Percentiles rank a stretch among this genome's conserved stretches.
Conservation (phyloP, 306 rosid species). For the Acacia acuminata region DNA sequence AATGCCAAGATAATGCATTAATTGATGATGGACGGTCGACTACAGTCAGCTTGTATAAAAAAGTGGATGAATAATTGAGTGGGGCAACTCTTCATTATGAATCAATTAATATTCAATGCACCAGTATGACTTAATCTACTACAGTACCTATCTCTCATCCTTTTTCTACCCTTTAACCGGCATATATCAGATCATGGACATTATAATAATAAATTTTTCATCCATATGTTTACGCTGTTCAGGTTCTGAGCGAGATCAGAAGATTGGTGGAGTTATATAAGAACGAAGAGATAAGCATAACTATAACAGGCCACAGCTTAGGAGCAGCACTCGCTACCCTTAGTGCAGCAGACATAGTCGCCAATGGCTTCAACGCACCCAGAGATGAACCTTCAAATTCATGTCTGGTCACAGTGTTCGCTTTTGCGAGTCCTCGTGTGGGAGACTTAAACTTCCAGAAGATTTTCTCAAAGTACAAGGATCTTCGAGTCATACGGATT, state of each 20-base stretch:
- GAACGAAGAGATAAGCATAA: conserved; percentile 83
- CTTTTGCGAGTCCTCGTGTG: conserved; percentile 75
- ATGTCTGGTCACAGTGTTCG: conserved; percentile 64
- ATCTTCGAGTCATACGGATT: conserved; percentile 51
- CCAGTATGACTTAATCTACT: neutral
- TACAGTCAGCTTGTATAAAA: too few relatives aligned
- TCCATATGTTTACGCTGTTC: neutral
- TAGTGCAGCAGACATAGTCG: conserved; percentile 71
- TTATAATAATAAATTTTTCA: too few relatives aligned
- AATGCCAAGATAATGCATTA: too few relatives aligned
- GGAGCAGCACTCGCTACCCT: conserved; percentile 87
- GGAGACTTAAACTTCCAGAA: conserved; percentile 65
- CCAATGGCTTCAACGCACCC: conserved; percentile 57
- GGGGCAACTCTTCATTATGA: neutral
- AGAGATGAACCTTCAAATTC: conserved; percentile 28
- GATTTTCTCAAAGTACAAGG: conserved; percentile 37
- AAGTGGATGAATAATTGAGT: neutral
- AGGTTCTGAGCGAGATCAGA: conserved; percentile 70
- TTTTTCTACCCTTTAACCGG: neutral
- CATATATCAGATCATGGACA: neutral
- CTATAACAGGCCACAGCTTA: conserved; percentile 77
- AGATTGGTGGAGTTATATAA: conserved; percentile 69
- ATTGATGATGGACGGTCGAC: too few relatives aligned
- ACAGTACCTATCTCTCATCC: too few relatives aligned
- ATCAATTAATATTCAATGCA: neutral